Base-by-base conservation (phyloP, 306 rosid species). In the Cucumis melo region DNA sequence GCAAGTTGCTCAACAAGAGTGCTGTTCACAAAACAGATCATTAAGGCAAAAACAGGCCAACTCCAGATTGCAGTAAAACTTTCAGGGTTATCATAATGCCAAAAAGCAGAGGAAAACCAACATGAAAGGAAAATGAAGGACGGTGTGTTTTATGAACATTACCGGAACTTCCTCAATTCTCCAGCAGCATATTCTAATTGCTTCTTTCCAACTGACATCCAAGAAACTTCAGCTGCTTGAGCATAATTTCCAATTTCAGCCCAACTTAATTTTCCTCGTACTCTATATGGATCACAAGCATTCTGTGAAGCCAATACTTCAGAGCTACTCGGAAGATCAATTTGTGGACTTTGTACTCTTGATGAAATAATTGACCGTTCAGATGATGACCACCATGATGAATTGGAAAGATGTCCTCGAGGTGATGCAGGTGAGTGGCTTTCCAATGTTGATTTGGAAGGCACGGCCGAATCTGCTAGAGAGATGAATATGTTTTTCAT, bases 161-260 rank as follows among this genome's bases (percentile, higher is more conserved):
- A 90, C 96, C 96, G 89, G 82, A 90, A 90, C 79, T 83, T 83
- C 85, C 87, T 75, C 75, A 90, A 80, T 21, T 91, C 96, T 62
- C 87, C 96, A 21, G 96, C 89, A 79, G 96, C 96, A 75, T 86
- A 90, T 77, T 90, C 96, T 75, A 90, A 80, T 82, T 90, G 96
- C 82, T 90, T 86, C 83, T 88, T 88, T 17, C 96, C 96, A 75
- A 90, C 96, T 46, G 96, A 90, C 96, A 90, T 90, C 96, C 96
- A 90, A 83, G 96, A 88, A 77, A 90, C 96, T 84, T 90, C 96
- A 77, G 83, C 76, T 23, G 89, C 91, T 62, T 84, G 82, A 63
- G 88, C 86, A 62, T 90, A 90, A 80, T 78, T 88, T 78, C 96
- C 96, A 76, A 85, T 79, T 60, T 90, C 89, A 0, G 86, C 85